phyloP scores from a whole-genome alignment of 164 flowering plant genomes.

The Vitis cinerea region DNA sequence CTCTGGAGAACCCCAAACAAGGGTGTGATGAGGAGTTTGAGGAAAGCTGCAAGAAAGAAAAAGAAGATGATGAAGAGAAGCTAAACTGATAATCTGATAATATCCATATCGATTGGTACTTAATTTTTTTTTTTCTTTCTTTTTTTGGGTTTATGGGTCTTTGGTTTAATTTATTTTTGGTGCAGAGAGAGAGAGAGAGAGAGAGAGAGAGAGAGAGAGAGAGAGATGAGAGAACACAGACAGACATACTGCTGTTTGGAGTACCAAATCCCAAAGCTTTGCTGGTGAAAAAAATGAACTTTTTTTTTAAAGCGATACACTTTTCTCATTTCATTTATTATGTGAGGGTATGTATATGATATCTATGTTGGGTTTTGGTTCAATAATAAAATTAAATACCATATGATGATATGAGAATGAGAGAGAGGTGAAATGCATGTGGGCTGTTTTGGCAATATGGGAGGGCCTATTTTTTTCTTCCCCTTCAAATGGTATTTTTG shows the following conservation, averaged over 20 bases:
- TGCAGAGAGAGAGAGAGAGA: too few species aligned
- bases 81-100: too few species aligned
- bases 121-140: too few species aligned
- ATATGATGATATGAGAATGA: background rate
- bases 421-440: background rate
- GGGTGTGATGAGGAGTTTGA: conserved; percentile 20
- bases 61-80: background rate
- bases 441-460: background rate
- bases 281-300: background rate
- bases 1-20: conserved; percentile 49
- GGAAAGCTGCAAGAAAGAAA: conserved; percentile 15
- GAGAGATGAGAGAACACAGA: background rate
- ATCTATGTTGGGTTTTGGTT: background rate
- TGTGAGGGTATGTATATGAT: background rate
- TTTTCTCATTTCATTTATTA: too few species aligned
- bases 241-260: background rate
- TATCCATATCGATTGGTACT: too few species aligned
- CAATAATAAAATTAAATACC: too few species aligned
- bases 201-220: too few species aligned
- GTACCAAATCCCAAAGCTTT: background rate
- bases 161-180: too few species aligned
- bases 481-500: too few species aligned
- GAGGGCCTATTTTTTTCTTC: background rate
- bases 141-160: too few species aligned
- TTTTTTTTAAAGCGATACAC: too few species aligned